A percentile compares a stretch with the other conserved stretches of the same genome.
Evolutionary conservation across 164 flowering plant genomes (phyloP).

Genomic region (Piper betle): DNA sequence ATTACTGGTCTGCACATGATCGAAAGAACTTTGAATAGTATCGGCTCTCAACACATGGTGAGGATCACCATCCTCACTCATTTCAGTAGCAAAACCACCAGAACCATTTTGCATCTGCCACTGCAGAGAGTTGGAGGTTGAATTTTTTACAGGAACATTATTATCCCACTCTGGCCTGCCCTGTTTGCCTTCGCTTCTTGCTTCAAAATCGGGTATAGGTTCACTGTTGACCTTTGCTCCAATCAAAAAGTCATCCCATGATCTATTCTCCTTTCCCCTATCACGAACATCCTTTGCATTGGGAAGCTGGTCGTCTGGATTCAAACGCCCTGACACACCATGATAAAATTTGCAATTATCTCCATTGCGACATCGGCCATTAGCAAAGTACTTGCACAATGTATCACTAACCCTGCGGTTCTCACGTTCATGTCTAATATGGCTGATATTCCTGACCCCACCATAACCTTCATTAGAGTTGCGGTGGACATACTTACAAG

Average conservation of each 20-base stretch:
- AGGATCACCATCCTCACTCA: slow-evolving; percentile 12
- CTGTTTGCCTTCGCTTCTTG: neutral
- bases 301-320: slow-evolving; percentile 21
- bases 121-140: slow-evolving; percentile 3
- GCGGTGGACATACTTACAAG: slow-evolving; percentile 42
- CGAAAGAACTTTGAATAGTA: neutral
- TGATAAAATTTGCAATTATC: slow-evolving; percentile 61
- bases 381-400: slow-evolving; percentile 56
- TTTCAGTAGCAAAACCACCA: neutral
- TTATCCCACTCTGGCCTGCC: neutral
- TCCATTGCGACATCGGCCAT: slow-evolving; percentile 56
- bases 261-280: neutral
- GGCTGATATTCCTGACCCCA: slow-evolving; percentile 24
- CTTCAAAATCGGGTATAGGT: neutral
- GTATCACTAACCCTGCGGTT: slow-evolving; percentile 13
- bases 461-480: slow-evolving; percentile 18
- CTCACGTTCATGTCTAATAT: slow-evolving; percentile 24
- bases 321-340: slow-evolving; percentile 13
- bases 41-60: neutral
- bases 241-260: slow-evolving; percentile 3
- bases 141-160: neutral
- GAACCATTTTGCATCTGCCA: neutral
- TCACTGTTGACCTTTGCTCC: neutral
- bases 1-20: neutral
- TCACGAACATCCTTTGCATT: slow-evolving; percentile 14